Percentiles rank a stretch among this genome's conserved stretches.
These are phyloP conservation scores for Stagonosporopsis rhizophila DNA, from an alignment of 2,329 filamentous ascomycete species.

Conservation along the genomic window DNA sequence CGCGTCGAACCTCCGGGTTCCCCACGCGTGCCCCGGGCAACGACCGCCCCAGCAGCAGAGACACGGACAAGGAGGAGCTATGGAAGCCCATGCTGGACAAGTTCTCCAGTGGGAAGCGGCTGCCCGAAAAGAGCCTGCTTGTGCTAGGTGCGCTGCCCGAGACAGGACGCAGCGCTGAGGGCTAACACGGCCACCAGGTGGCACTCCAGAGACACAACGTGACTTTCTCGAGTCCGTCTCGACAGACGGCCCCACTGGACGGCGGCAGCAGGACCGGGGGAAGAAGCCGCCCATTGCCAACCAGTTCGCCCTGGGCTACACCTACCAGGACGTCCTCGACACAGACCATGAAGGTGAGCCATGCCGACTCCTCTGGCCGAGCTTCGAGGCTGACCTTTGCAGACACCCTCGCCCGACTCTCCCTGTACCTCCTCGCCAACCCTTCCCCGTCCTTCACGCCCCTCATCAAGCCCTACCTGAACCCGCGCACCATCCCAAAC, in stretches of 20 bases:
- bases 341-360: conserved; percentile 84
- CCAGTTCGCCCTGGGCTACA: conserved; percentile 90
- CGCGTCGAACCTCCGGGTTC: conserved; percentile 43
- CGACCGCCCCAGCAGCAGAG: conserved; percentile 60
- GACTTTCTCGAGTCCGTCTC: conserved; percentile 73
- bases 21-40: conserved; percentile 33
- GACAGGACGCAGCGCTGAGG: conserved; percentile 20
- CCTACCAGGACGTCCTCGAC: conserved; percentile 92
- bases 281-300: conserved; percentile 81
- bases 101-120: conserved; percentile 85
- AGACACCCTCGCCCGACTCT: conserved; percentile 91
- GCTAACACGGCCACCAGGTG: conserved; percentile 61
- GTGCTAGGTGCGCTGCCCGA: conserved; percentile 70
- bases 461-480: conserved; percentile 83
- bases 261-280: conserved; percentile 61
- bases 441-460: conserved; percentile 83
- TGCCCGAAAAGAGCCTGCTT: conserved; percentile 90
- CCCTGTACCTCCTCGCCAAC: conserved; percentile 85
- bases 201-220: conserved; percentile 80
- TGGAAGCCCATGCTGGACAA: conserved; percentile 94
- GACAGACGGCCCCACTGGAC: conserved; percentile 46
- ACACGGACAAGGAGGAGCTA: conserved; percentile 78
- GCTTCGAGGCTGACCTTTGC: conserved; percentile 18
- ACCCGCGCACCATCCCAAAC: conserved; percentile 81
- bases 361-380: neutral